Conservation (phyloP, 2,329 filamentous ascomycete genomes). For the Colletotrichum godetiae region DNA sequence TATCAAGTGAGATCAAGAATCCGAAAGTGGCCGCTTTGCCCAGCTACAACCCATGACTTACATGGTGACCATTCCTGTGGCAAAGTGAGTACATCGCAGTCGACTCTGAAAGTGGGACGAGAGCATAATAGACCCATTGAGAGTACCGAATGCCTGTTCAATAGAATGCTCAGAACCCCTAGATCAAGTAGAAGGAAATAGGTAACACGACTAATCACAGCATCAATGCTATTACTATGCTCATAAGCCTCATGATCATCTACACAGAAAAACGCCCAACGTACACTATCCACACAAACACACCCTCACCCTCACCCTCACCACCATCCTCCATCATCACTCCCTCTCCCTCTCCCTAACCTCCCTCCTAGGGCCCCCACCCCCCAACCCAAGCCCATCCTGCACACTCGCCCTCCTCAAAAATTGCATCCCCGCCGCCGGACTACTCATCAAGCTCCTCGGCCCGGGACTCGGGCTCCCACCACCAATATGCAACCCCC, state of each 20-base stretch:
- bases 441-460: slow-evolving; percentile 54
- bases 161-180: too few species aligned
- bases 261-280: not conserved
- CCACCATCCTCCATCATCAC: not conserved
- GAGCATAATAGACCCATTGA: too few species aligned
- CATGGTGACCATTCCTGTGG: not conserved
- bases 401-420: slow-evolving; percentile 63
- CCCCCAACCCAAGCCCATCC: slow-evolving; percentile 36
- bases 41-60: not conserved
- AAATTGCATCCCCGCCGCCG: slow-evolving; percentile 54
- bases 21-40: too few species aligned
- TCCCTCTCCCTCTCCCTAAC: slow-evolving; percentile 22
- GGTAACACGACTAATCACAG: not conserved
- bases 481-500: slow-evolving; percentile 3
- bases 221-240: not conserved
- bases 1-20: too few species aligned
- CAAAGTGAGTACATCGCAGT: not conserved
- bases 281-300: not conserved
- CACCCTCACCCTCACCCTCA: not conserved
- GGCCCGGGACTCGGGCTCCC: slow-evolving; percentile 36
- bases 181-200: too few species aligned
- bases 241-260: slow-evolving; percentile 19
- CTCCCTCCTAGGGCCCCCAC: slow-evolving; percentile 19
- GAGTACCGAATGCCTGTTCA: too few species aligned
- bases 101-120: too few species aligned